These are phyloP conservation scores for Zymoseptoria tritici DNA, from an alignment of 2,329 filamentous ascomycete species.

Conservation along the genomic window DNA sequence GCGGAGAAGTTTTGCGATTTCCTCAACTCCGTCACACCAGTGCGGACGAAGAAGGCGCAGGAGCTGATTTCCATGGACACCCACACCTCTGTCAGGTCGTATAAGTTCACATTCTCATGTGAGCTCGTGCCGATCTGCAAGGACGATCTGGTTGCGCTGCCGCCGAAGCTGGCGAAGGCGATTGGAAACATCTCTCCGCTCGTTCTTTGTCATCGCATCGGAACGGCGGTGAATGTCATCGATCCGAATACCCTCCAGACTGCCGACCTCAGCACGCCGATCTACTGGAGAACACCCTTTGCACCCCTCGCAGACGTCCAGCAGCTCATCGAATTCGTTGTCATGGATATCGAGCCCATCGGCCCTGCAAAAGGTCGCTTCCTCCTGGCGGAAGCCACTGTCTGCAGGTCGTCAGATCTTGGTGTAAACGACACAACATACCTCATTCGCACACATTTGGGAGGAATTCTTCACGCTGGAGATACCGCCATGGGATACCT, in stretches of 20 bases:
- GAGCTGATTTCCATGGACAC: slow-evolving; percentile 90
- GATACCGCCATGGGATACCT: slow-evolving; percentile 96
- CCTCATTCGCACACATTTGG: slow-evolving; percentile 84
- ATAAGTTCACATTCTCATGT: slow-evolving; percentile 88
- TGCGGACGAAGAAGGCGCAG: slow-evolving; percentile 75
- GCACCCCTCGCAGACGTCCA: slow-evolving; percentile 72
- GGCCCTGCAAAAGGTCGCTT: slow-evolving; percentile 72
- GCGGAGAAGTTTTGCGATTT: slow-evolving; percentile 92
- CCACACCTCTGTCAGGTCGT: slow-evolving; percentile 83
- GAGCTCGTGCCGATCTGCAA: slow-evolving; percentile 94
- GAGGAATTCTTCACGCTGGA: slow-evolving; percentile 73
- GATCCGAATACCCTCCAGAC: slow-evolving; percentile 89
- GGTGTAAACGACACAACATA: slow-evolving; percentile 81
- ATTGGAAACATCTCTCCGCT: slow-evolving; percentile 84
- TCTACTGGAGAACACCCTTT: slow-evolving; percentile 92
- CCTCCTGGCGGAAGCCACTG: slow-evolving; percentile 77
- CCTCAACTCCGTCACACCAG: slow-evolving; percentile 70
- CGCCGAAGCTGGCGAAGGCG: slow-evolving; percentile 78
- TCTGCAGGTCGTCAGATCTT: slow-evolving; percentile 79
- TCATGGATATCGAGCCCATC: slow-evolving; percentile 85
- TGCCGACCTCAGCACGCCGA: slow-evolving; percentile 69
- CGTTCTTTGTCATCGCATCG: slow-evolving; percentile 77
- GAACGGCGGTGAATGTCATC: slow-evolving; percentile 80
- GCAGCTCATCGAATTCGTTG: slow-evolving; percentile 82
- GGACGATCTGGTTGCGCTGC: slow-evolving; percentile 90